These are phyloP conservation scores for Taphrina wiesneri DNA, from an alignment of 1,139 yeast genomes.

Conservation along the genomic window DNA sequence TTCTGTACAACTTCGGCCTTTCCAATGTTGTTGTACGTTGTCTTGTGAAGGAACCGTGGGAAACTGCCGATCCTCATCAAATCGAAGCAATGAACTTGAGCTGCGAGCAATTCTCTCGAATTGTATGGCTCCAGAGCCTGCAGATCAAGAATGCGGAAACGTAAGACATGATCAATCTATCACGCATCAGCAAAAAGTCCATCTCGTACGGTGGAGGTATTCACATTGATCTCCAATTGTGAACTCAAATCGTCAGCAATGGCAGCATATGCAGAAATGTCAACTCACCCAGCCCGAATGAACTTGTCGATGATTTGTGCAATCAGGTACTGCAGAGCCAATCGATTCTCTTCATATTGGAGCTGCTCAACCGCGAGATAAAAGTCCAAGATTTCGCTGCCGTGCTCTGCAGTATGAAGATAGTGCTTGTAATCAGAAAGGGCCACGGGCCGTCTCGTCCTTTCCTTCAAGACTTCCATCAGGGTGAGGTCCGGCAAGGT, in stretches of 20 bases:
- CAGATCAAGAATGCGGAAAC: not conserved
- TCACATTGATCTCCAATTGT: not conserved
- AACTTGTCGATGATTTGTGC: not conserved
- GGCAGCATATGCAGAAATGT: not conserved
- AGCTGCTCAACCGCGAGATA: slow-evolving; percentile 4
- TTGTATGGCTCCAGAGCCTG: not conserved
- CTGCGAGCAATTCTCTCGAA: not conserved
- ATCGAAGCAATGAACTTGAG: slow-evolving; percentile 11
- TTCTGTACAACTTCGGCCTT: not conserved
- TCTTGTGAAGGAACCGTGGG: slow-evolving; percentile 3
- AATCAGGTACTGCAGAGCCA: not conserved
- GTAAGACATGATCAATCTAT: slow-evolving; percentile 2
- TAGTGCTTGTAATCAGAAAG: slow-evolving; percentile 5
- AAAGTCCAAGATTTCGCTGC: slow-evolving; percentile 12
- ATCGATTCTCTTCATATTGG: not conserved
- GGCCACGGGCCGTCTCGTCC: not conserved
- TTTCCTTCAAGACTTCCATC: not conserved
- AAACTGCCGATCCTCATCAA: not conserved
- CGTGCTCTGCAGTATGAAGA: slow-evolving; percentile 1
- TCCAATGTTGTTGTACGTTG: slow-evolving; percentile 10
- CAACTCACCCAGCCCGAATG: not conserved
- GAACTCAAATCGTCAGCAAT: not conserved
- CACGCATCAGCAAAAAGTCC: not conserved
- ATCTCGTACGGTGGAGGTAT: not conserved
- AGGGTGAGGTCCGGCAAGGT: not conserved